Percentiles rank a stretch among this genome's conserved stretches.
Conservation (phyloP, 768 basidiomycete species). For the Kwoniella europaea region DNA sequence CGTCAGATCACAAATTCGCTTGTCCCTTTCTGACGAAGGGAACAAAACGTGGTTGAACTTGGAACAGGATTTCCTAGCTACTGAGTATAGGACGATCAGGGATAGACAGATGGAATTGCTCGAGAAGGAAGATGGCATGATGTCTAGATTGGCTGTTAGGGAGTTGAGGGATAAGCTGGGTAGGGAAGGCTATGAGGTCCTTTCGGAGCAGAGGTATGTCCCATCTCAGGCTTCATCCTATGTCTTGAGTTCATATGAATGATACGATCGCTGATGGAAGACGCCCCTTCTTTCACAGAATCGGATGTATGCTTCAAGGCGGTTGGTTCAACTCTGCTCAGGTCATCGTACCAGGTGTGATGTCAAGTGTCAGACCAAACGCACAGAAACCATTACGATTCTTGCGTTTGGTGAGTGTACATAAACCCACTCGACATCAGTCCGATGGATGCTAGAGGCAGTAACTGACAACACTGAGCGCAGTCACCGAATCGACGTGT, state of each 20-base stretch:
- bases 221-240: no score
- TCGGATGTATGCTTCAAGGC: slow-evolving; percentile 53
- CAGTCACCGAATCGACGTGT: slow-evolving; percentile 45
- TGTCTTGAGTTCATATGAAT: neutral
- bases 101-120: slow-evolving; percentile 52
- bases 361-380: slow-evolving; percentile 26
- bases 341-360: slow-evolving; percentile 29
- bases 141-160: slow-evolving; percentile 32
- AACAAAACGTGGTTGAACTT: slow-evolving; percentile 48
- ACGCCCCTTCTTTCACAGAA: slow-evolving; percentile 20
- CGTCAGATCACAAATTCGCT: slow-evolving; percentile 44
- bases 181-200: slow-evolving; percentile 43
- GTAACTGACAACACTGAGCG: neutral
- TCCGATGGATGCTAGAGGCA: no score
- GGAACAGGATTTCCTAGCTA: slow-evolving; percentile 47
- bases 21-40: slow-evolving; percentile 43
- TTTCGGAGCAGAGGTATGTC: slow-evolving; percentile 44
- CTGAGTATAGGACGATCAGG: slow-evolving; percentile 45
- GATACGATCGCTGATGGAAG: neutral
- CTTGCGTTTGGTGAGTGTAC: slow-evolving; percentile 39
- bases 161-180: slow-evolving; percentile 46
- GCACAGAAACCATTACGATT: slow-evolving; percentile 44
- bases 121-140: slow-evolving; percentile 51
- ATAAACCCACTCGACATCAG: neutral
- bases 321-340: slow-evolving; percentile 49